Conservation (phyloP, 805 yeast species). For the Starmerella riodocensis region DNA sequence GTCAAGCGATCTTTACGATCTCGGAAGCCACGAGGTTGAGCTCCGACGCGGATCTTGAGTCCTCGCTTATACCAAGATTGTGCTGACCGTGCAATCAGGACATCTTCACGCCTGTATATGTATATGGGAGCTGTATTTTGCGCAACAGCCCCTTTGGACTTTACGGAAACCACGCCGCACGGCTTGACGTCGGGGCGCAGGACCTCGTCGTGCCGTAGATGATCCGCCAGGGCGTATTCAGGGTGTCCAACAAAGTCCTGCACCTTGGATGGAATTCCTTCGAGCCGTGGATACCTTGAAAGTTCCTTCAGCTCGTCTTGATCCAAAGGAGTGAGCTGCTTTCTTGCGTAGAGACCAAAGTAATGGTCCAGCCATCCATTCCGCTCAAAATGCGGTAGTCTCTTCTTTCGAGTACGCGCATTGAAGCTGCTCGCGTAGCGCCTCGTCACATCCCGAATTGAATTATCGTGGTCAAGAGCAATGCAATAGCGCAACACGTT, state of each 20-base stretch:
- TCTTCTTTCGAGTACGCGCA: constrained; percentile 59
- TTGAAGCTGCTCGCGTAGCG: constrained; percentile 61
- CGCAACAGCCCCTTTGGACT: constrained; percentile 21
- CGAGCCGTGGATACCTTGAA: constrained; percentile 46
- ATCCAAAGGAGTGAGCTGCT: constrained; percentile 27
- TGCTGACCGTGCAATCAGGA: constrained; percentile 53
- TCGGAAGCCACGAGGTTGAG: constrained; percentile 41
- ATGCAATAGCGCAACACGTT: constrained; percentile 61
- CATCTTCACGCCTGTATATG: constrained; percentile 52
- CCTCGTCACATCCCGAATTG: constrained; percentile 71
- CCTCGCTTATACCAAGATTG: constrained; percentile 82
- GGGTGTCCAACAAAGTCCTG: constrained; percentile 85
- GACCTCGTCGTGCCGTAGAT: constrained; percentile 59
- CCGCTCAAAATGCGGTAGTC: constrained; percentile 43
- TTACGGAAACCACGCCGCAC: constrained; percentile 58
- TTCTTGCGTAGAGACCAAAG: constrained; percentile 25
- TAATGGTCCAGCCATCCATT: constrained; percentile 39
- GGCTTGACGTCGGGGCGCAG: constrained; percentile 46
- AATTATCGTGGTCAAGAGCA: constrained; percentile 55
- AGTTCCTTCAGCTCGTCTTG: constrained; percentile 47
- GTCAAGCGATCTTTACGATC: constrained; percentile 19
- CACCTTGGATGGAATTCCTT: constrained; percentile 77
- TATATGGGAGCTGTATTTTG: constrained; percentile 23
- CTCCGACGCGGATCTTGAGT: constrained; percentile 57
- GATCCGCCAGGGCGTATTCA: constrained; percentile 62